A percentile compares a stretch with the other conserved stretches of the same genome.
Conservation (phyloP, 1,284 basidiomycete genomes). For the Trichosporon sp. region DNA sequence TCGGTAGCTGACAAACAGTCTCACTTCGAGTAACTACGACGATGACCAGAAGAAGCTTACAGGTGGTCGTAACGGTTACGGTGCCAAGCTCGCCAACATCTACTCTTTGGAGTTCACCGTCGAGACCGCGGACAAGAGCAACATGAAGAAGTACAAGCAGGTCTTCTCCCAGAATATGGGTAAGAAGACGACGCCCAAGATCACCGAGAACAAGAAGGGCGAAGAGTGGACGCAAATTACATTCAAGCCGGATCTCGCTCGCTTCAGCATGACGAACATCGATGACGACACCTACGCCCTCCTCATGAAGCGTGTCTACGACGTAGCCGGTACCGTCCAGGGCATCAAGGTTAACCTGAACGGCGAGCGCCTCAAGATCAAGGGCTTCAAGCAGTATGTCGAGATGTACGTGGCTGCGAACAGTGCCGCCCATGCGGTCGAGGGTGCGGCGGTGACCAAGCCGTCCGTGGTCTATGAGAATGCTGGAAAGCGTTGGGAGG, state of each 20-base stretch:
- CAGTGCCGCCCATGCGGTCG: conserved; percentile 58
- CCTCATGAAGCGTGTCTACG: conserved; percentile 92
- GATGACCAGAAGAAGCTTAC: conserved; percentile 99
- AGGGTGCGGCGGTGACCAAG: conserved; percentile 68
- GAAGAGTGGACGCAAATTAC: conserved; percentile 95
- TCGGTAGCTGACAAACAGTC: conserved; percentile 37
- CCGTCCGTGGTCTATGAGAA: conserved; percentile 78
- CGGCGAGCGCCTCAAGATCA: conserved; percentile 86
- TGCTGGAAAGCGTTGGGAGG: conserved; percentile 78
- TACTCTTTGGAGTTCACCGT: conserved; percentile 97
- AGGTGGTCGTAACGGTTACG: conserved; percentile 97
- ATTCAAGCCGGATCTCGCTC: conserved; percentile 85
- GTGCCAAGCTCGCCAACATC: conserved; percentile 97
- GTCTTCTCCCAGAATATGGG: conserved; percentile 93
- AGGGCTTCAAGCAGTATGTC: conserved; percentile 93
- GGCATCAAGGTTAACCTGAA: conserved; percentile 93
- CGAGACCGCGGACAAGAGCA: conserved; percentile 89
- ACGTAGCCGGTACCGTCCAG: conserved; percentile 91
- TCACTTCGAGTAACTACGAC: conserved; percentile 97
- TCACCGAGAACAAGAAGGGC: conserved; percentile 78
- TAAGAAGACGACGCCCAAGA: conserved; percentile 80
- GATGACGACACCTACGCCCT: conserved; percentile 88
- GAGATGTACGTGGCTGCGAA: conserved; percentile 78
- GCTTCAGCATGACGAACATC: conserved; percentile 89
- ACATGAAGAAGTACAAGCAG: conserved; percentile 89